Conservation (phyloP, 345 rosid genomes). For the Salix dunnii region DNA sequence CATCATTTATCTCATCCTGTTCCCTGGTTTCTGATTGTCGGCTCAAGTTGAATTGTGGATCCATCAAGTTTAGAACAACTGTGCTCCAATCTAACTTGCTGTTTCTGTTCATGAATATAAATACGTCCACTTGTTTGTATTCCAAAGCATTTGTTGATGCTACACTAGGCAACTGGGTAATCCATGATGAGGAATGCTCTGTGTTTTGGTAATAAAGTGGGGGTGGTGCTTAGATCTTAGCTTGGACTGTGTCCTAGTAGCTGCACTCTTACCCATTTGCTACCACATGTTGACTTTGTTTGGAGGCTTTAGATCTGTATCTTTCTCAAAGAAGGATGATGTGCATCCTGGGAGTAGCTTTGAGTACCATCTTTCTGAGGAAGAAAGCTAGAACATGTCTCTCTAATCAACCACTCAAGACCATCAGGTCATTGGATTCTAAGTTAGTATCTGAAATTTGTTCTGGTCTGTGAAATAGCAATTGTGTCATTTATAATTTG, state of each 20-base stretch:
- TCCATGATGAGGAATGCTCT: neutral
- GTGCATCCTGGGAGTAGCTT: neutral
- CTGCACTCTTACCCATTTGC: neutral
- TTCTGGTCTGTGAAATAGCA: neutral
- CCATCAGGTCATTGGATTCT: neutral
- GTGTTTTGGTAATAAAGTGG: neutral
- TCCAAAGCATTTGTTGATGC: neutral
- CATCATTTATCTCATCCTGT: neutral
- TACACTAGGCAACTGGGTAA: neutral
- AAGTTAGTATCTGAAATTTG: neutral
- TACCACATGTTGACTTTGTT: neutral
- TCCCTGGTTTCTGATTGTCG: neutral
- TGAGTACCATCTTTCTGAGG: neutral
- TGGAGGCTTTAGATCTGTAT: neutral
- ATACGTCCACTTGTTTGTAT: neutral
- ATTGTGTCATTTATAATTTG: neutral
- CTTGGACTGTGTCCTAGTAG: neutral
- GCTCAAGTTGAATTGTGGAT: neutral
- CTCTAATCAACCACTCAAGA: neutral
- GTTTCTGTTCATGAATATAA: neutral
- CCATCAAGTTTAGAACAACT: neutral
- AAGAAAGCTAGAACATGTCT: neutral
- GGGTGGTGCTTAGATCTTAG: neutral
- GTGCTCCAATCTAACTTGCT: neutral
- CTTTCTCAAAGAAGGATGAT: neutral